These are phyloP conservation scores for Pichia occidentalis DNA, from an alignment of 805 yeast genomes.

Conservation along the genomic window DNA sequence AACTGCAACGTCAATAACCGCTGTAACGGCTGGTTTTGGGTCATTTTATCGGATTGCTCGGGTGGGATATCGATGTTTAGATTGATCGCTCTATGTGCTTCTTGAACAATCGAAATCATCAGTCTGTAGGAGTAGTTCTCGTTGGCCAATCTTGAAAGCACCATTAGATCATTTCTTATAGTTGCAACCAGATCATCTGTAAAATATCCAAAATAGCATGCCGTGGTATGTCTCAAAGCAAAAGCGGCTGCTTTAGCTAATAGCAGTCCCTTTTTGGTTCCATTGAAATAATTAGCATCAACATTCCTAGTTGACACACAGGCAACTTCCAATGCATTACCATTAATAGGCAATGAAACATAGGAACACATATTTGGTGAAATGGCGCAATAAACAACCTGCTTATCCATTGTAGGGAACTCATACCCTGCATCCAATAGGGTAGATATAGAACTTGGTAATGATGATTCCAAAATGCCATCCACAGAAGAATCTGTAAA, in stretches of 20 bases:
- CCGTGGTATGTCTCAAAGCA: constrained; percentile 60
- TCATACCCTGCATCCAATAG: constrained; percentile 50
- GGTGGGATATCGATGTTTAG: constrained; percentile 63
- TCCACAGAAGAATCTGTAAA: constrained; percentile 15
- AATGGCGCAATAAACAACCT: constrained; percentile 34
- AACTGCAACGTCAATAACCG: constrained; percentile 64
- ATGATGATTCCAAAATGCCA: constrained; percentile 3
- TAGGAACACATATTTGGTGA: constrained; percentile 48
- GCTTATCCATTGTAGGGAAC: constrained; percentile 33
- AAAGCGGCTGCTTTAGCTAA: constrained; percentile 49
- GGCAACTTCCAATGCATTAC: constrained; percentile 18
- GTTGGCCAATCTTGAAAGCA: constrained; percentile 18
- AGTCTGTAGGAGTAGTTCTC: constrained; percentile 29
- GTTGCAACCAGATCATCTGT: constrained; percentile 66
- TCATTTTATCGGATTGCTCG: constrained; percentile 69
- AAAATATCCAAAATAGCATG: constrained; percentile 60
- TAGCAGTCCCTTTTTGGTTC: constrained; percentile 28
- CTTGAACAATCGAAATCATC: constrained; percentile 44
- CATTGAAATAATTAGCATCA: constrained; percentile 10
- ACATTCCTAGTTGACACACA: constrained; percentile 18
- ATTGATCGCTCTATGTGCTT: constrained; percentile 69
- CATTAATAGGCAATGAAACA: constrained; percentile 27
- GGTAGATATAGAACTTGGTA: constrained; percentile 33
- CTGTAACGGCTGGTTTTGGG: constrained; percentile 74
- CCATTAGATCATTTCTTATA: constrained; percentile 42